Base-by-base conservation (phyloP, 352 stramenopile genomes). In the Phytophthora podocarpi region DNA sequence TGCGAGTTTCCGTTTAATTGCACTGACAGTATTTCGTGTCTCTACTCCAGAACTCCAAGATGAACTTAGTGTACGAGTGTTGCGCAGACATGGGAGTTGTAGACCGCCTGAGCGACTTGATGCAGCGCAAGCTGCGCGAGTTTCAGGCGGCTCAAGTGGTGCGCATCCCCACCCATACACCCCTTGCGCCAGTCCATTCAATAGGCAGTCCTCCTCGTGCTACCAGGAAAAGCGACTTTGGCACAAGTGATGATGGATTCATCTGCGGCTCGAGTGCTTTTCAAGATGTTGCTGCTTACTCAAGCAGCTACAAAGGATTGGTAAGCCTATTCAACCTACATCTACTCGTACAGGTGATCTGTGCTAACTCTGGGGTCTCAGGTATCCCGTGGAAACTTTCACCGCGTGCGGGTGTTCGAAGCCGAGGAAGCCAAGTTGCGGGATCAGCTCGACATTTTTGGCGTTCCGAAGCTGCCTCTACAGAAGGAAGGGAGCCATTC, bases 271-370 rank as follows among this genome's bases (percentile, higher is more conserved):
- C 81, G 0, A 76, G 36, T 16, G 42, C 43, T 12, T 89, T 90
- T 42, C 78, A 89, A 40, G 66, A 89, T 27, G 71, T 76, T 26
- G 81, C 78, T 13, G 81, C 28, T 30, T 85, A 67, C 62, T 78
- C 74, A 7, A 89, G 78, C 51, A 89, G 81, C 75, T 85, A 87
- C 65, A 81, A 86, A 69, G 76, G 64, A 39, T 76, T 87, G 56
- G 72, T 57, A 30, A 41, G 21, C 13, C 6, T 21, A n/a, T 6
- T n/a, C 23, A 43, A n/a, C 18, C 9, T 30, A 13, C 42, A 39
- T 26, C 11, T 34, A n/a, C n/a, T n/a, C n/a, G 10, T 13, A 18
- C 5, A 15, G 5, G 2, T 26, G 10, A 42, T 26, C 20, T 47
- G 27, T 42, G 24, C 31, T 36, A 21, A 41, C 13, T 32, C 24